Evolutionary conservation across 2,329 filamentous ascomycete genomes (phyloP).

Genomic region (Magnaporthales sp.): DNA sequence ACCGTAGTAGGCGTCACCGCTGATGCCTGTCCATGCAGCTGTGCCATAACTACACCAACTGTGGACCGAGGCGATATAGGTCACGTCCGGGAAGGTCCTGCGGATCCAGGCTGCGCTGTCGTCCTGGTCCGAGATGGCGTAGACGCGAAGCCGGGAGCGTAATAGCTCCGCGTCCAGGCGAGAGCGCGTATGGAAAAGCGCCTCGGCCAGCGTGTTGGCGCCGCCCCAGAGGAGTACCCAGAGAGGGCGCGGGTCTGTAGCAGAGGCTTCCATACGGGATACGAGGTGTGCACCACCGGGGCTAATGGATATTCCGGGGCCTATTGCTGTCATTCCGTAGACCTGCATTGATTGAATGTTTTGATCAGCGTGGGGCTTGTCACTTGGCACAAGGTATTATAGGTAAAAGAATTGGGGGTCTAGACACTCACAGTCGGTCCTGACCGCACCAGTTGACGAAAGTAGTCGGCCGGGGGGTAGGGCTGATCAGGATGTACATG

Average conservation of each 20-base stretch:
- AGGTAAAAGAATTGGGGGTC: too few relatives aligned
- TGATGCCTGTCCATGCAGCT: conserved; percentile 41
- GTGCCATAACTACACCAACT: conserved; percentile 39
- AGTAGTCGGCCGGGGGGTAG: conserved; percentile 29
- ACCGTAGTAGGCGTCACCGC: conserved; percentile 34
- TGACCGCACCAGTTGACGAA: conserved; percentile 24
- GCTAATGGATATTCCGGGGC: conserved; percentile 19
- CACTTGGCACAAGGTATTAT: too few relatives aligned
- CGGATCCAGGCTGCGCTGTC: conserved; percentile 42
- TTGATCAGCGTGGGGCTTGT: not conserved
- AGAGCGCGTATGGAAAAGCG: conserved; percentile 27
- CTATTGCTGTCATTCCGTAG: conserved; percentile 12
- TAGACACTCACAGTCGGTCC: conserved; percentile 18
- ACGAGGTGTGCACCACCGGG: conserved; percentile 29
- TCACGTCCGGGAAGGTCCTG: conserved; percentile 36
- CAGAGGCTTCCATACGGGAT: not conserved
- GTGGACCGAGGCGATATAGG: conserved; percentile 40
- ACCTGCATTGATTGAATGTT: not conserved
- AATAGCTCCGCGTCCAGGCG: conserved; percentile 22
- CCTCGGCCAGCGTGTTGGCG: conserved; percentile 37
- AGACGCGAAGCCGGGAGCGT: conserved; percentile 30
- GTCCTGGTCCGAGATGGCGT: conserved; percentile 45
- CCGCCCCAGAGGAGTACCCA: conserved; percentile 42
- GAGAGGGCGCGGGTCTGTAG: conserved; percentile 25
- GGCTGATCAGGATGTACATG: conserved; percentile 34